phyloP scores from a whole-genome alignment of 192 early-diverging fungal genomes.

The Umbelopsis ramanniana region DNA sequence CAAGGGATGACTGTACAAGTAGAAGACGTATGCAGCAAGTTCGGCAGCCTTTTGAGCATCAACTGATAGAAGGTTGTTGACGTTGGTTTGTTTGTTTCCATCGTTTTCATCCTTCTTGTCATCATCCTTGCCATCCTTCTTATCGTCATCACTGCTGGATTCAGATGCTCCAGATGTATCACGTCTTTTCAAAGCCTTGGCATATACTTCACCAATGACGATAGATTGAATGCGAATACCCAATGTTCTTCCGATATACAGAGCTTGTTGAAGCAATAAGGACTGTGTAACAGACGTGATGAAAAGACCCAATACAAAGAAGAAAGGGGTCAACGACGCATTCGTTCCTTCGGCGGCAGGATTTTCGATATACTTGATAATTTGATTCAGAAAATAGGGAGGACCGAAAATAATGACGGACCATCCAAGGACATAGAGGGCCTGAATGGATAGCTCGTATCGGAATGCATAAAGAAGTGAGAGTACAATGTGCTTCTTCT shows the following conservation, averaged over 20 bases:
- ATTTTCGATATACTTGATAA: conserved; percentile 57
- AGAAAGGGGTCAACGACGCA: conserved; percentile 49
- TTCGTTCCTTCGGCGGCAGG: conserved; percentile 6
- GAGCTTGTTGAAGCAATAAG: conserved; percentile 50
- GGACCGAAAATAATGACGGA: conserved; percentile 48
- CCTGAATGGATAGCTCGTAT: conserved; percentile 49
- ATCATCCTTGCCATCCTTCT: conserved; percentile 31
- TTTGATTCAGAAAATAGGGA: conserved; percentile 62
- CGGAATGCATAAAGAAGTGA: conserved; percentile 34
- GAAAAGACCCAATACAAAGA: conserved; percentile 66
- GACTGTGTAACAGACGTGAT: conserved; percentile 50
- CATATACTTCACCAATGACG: conserved; percentile 42
- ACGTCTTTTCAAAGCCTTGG: conserved; percentile 43
- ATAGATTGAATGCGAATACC: conserved; percentile 61
- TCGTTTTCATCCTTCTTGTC: conserved; percentile 37
- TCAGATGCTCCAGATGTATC: conserved; percentile 30
- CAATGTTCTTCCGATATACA: conserved; percentile 69
- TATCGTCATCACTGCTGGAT: neutral
- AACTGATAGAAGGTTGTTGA: conserved; percentile 67
- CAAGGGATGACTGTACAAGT: conserved; percentile 69
- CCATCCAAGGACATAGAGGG: conserved; percentile 23
- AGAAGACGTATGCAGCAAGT: conserved; percentile 56
- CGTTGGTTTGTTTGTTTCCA: conserved; percentile 41
- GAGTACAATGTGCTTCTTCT: conserved; percentile 10
- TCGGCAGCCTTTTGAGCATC: conserved; percentile 64